Conservation (phyloP, 768 basidiomycete species). For the Lactarius hengduanensis region DNA sequence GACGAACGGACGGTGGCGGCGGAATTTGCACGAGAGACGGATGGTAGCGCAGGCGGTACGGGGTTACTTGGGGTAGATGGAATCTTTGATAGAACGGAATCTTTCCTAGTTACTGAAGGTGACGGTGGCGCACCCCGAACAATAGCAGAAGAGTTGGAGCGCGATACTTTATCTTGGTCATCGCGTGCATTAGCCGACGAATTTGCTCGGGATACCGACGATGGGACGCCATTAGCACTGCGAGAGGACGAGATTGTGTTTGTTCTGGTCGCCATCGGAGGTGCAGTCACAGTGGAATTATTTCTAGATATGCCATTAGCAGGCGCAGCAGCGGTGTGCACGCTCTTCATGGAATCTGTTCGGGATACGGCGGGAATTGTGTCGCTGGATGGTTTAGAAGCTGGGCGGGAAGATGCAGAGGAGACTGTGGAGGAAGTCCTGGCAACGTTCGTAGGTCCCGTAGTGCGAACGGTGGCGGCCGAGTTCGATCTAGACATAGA, state of each 20-base stretch:
- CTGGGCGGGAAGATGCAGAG: slow-evolving; percentile 5
- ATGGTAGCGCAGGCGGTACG: slow-evolving; percentile 1
- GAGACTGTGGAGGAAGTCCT: slow-evolving; percentile 22
- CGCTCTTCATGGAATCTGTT: slow-evolving; percentile 18
- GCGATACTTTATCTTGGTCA: slow-evolving; percentile 7
- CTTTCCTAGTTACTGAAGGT: slow-evolving; percentile 5
- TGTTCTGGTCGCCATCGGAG: slow-evolving; percentile 6
- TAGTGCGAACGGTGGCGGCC: slow-evolving; percentile 16
- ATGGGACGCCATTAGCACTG: background rate
- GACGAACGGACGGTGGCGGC: slow-evolving; percentile 19
- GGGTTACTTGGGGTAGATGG: slow-evolving; percentile 5
- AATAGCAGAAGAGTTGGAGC: slow-evolving; percentile 17
- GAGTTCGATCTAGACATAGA: slow-evolving; percentile 21
- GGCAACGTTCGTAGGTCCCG: slow-evolving; percentile 1
- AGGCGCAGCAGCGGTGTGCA: background rate
- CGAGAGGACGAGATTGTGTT: slow-evolving; percentile 15
- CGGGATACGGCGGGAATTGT: slow-evolving; percentile 4
- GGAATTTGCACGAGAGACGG: slow-evolving; percentile 23
- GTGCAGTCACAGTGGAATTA: slow-evolving; percentile 14
- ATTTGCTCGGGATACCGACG: slow-evolving; percentile 15
- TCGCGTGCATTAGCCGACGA: slow-evolving; percentile 12
- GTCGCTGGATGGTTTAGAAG: slow-evolving; percentile 8
- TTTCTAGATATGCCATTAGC: slow-evolving; percentile 9
- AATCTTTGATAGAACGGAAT: slow-evolving; percentile 6
- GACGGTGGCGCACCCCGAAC: slow-evolving; percentile 6